Evolutionary conservation across 106 monocot species (phyloP).

Genomic region (Allium sativum): DNA sequence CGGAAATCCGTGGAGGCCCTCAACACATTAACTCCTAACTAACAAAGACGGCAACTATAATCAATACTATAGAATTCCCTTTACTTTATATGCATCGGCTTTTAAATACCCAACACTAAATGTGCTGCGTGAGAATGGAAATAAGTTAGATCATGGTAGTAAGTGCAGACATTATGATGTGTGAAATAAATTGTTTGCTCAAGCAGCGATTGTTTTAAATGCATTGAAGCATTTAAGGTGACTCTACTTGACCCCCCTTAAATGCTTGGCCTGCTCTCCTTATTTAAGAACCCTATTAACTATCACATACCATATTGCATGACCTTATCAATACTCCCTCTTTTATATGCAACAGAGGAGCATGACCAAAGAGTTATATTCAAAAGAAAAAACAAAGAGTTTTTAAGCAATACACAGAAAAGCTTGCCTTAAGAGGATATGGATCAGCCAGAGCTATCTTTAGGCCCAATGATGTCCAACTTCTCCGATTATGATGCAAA

Average conservation of each 20-base stretch:
- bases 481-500: slow-evolving; percentile 23
- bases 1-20: neutral
- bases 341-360: neutral
- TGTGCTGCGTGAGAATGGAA: slow-evolving; percentile 7
- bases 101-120: slow-evolving; percentile 5
- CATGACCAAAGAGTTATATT: slow-evolving; percentile 8
- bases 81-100: neutral
- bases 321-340: slow-evolving; percentile 24
- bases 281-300: slow-evolving; percentile 49
- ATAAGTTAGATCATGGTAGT: slow-evolving; percentile 12
- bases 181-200: slow-evolving; percentile 6
- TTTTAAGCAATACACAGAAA: neutral
- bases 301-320: slow-evolving; percentile 31
- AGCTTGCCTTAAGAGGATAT: slow-evolving; percentile 3
- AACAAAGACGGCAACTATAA: slow-evolving; percentile 8
- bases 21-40: slow-evolving; percentile 4
- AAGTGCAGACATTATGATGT: slow-evolving; percentile 12
- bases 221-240: slow-evolving; percentile 54
- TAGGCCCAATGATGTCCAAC: slow-evolving; percentile 24
- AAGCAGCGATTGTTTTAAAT: slow-evolving; percentile 9
- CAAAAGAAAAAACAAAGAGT: slow-evolving; percentile 10
- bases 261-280: slow-evolving; percentile 51
- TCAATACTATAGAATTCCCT: neutral
- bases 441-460: slow-evolving; percentile 48
- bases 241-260: slow-evolving; percentile 40